Conservation (phyloP, 768 basidiomycete genomes). For the Pisolithus sp. region DNA sequence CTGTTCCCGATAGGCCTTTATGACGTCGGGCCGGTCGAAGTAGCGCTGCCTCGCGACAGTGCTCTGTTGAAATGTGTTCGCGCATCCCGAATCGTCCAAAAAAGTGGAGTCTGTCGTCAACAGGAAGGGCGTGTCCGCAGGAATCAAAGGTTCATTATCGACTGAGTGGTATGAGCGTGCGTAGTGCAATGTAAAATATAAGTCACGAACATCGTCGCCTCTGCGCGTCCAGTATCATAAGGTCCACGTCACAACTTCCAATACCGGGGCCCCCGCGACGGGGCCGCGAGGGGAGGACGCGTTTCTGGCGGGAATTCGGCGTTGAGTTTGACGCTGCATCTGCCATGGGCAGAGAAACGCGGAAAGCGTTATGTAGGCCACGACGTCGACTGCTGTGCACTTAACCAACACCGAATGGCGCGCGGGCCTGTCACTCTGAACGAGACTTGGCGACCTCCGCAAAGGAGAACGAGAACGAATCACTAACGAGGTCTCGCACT, state of each 20-base stretch:
- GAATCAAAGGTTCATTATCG: conserved; percentile 68
- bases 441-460: no score
- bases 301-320: conserved; percentile 53
- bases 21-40: conserved; percentile 73
- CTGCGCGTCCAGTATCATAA: conserved; percentile 78
- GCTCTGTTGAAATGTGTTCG: conserved; percentile 41
- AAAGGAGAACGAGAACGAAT: no score
- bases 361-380: conserved; percentile 1
- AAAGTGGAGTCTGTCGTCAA: conserved; percentile 66
- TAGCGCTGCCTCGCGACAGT: conserved; percentile 60
- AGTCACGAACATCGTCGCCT: conserved; percentile 62
- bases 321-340: conserved; percentile 30
- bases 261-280: conserved; percentile 77
- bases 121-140: conserved; percentile 56
- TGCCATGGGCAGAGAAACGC: conserved; percentile 17
- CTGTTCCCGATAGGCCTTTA: conserved; percentile 64
- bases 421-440: no score
- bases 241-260: conserved; percentile 72
- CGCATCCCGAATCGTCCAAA: conserved; percentile 33
- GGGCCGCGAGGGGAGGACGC: conserved; percentile 76
- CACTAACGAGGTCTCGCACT: no score
- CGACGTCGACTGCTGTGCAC: conserved; percentile 7
- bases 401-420: background rate
- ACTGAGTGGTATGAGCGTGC: conserved; percentile 35
- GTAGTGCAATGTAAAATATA: conserved; percentile 4